Conservation (phyloP, 495 filamentous ascomycete species). For the Sphaerosporella brunnea region DNA sequence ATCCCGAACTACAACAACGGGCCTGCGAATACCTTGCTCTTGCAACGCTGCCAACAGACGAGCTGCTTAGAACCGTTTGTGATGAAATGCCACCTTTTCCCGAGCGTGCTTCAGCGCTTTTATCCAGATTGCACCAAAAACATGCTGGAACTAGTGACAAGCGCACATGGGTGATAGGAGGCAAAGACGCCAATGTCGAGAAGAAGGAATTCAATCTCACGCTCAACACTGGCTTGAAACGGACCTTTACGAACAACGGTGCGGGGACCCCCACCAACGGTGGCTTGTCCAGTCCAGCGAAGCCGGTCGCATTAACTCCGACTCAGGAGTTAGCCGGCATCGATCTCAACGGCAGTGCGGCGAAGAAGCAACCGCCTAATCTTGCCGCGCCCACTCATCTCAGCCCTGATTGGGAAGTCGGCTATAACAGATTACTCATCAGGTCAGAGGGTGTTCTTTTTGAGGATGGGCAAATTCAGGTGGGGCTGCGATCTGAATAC, state of each 20-base stretch:
- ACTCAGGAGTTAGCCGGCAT: conserved; percentile 58
- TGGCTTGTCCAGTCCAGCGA: conserved; percentile 28
- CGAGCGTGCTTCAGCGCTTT: conserved; percentile 73
- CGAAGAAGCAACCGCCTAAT: conserved; percentile 47
- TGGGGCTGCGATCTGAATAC: conserved; percentile 86
- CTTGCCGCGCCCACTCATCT: conserved; percentile 83
- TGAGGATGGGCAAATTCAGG: conserved; percentile 83
- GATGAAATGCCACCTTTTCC: conserved; percentile 99
- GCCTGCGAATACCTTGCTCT: conserved; percentile 90
- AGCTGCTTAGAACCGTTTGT: conserved; percentile 84
- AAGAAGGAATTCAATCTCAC: conserved; percentile 61
- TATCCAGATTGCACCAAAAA: conserved; percentile 86
- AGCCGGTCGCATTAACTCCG: conserved; percentile 21
- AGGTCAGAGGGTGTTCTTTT: conserved; percentile 73
- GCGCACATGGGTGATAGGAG: conserved; percentile 88
- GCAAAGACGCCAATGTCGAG: conserved; percentile 78
- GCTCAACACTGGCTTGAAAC: conserved; percentile 66
- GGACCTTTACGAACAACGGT: conserved; percentile 46
- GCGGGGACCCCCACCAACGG: conserved; percentile 32
- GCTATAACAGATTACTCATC: conserved; percentile 71
- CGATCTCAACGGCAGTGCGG: conserved; percentile 48
- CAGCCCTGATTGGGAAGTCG: conserved; percentile 82
- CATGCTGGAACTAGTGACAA: conserved; percentile 81
- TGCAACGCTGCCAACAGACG: conserved; percentile 70
- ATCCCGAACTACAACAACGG: conserved; percentile 88